Base-by-base conservation (phyloP, 805 yeast species). In the Debaryomyces prosopidis region DNA sequence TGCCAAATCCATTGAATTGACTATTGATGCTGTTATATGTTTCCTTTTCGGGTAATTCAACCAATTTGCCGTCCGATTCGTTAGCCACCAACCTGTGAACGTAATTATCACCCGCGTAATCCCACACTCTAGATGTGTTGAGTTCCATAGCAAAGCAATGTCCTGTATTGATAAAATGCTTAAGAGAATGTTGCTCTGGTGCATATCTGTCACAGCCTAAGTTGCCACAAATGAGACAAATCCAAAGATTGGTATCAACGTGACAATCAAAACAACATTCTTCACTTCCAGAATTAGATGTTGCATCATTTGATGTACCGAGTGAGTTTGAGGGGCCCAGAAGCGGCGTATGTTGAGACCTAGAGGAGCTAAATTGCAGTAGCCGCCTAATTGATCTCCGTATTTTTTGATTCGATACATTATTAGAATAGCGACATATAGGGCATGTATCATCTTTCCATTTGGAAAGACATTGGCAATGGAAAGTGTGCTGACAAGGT, bases 371-470 rank as follows among this genome's bases (percentile, higher is more conserved):
- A 36, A 59, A 53, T 38, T 57, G 65, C 67, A 64, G 71, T 32
- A 68, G 53, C 35, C 73, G 53, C 39, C 72, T 53, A 18, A 64
- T 58, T 2, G 69, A 55, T 41, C 67, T 54, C 20, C 73, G 50
- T 15, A 68, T 62, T 42, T 60, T 63, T 36, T 60, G 65, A 49
- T 68, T 69, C n/a, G 71, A 60, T 5, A 65, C 49, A 43, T 60
- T 65, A 45, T 69, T 85, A 1, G 96, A 82, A 56, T 88, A 88
- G 34, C 97, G 71, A 59, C 97, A 90, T 2, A 90, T 91, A 0
- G 97, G 97, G 60, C 97, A 90, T 20, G 87, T 80, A 48, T 89
- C 94, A 59, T 89, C 96, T 45, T 80, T 80, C 97, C 97, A 90
- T 63, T 85, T 87, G 38, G 89, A 82, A 41, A 90, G 71, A 60